Conservation (phyloP, 192 early-diverging fungal genomes). For the Coemansia reversa region DNA sequence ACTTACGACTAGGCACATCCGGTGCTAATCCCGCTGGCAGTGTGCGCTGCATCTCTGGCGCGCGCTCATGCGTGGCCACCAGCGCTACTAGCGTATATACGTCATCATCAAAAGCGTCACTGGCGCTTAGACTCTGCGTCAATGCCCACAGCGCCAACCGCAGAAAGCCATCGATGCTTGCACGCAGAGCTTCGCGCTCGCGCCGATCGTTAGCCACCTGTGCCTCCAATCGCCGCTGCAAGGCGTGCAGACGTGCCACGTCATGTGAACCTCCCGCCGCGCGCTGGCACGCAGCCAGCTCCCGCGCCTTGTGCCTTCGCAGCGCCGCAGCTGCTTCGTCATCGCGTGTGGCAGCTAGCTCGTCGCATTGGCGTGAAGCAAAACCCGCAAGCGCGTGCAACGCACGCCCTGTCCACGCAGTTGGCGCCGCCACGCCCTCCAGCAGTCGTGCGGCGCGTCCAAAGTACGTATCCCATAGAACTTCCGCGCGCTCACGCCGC, state of each 20-base stretch:
- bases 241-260: conserved; percentile 17
- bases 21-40: conserved; percentile 24
- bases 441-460: conserved; percentile 37
- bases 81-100: conserved; percentile 46
- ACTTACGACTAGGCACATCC: conserved; percentile 45
- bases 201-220: conserved; percentile 40
- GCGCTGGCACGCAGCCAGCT: conserved; percentile 40
- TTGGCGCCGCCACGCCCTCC: conserved; percentile 22
- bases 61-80: conserved; percentile 39
- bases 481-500: conserved; percentile 42
- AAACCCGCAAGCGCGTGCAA: conserved; percentile 47
- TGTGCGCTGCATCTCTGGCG: conserved; percentile 22
- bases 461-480: conserved; percentile 53
- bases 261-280: conserved; percentile 17
- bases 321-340: conserved; percentile 33
- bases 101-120: conserved; percentile 37
- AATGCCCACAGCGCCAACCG: conserved; percentile 44
- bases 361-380: conserved; percentile 46
- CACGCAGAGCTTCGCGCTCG: conserved; percentile 28
- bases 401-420: conserved; percentile 46
- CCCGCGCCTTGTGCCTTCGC: conserved; percentile 47
- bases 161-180: conserved; percentile 39
- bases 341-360: conserved; percentile 32
- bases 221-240: conserved; percentile 34
- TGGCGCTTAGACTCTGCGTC: conserved; percentile 38